phyloP scores from a whole-genome alignment of 202 grass and related monocot species.

The Tripidium arundinaceum region DNA sequence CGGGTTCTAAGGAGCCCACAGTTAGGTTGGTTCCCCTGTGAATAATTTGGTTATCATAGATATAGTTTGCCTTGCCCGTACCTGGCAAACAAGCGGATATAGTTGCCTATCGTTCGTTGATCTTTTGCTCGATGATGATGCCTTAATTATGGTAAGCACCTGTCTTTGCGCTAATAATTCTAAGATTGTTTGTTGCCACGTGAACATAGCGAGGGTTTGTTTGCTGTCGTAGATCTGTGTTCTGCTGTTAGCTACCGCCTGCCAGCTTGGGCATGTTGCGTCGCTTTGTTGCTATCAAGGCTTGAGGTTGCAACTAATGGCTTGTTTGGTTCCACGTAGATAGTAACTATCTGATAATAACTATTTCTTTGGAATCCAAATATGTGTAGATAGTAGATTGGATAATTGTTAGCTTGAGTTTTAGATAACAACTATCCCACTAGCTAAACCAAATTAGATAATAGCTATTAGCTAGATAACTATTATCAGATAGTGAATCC shows the following conservation, averaged over 20 bases:
- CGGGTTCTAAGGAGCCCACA: neutral
- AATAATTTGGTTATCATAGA: neutral
- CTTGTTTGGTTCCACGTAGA: too few relatives aligned
- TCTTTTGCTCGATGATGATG: neutral
- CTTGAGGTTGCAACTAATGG: neutral
- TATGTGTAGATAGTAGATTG: too few relatives aligned
- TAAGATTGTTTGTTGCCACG: neutral
- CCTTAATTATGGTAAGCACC: neutral
- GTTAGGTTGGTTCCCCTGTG: slow-evolving; percentile 8
- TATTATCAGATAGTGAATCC: too few relatives aligned
- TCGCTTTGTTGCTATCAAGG: slow-evolving; percentile 19
- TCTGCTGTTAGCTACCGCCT: slow-evolving; percentile 32
- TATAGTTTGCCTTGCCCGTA: neutral
- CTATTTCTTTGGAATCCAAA: too few relatives aligned
- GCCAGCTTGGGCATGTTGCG: neutral
- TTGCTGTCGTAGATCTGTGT: slow-evolving; percentile 37
- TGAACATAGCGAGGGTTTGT: neutral
- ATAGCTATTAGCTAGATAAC: too few relatives aligned
- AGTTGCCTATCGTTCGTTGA: neutral
- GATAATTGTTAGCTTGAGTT: too few relatives aligned
- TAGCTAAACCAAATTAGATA: too few relatives aligned
- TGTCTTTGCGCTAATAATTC: neutral
- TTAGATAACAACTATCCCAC: too few relatives aligned
- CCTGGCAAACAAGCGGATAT: neutral
- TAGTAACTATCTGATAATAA: too few relatives aligned